Base-by-base conservation (phyloP, 163 green algal species). In the Scenedesmus sp. region DNA sequence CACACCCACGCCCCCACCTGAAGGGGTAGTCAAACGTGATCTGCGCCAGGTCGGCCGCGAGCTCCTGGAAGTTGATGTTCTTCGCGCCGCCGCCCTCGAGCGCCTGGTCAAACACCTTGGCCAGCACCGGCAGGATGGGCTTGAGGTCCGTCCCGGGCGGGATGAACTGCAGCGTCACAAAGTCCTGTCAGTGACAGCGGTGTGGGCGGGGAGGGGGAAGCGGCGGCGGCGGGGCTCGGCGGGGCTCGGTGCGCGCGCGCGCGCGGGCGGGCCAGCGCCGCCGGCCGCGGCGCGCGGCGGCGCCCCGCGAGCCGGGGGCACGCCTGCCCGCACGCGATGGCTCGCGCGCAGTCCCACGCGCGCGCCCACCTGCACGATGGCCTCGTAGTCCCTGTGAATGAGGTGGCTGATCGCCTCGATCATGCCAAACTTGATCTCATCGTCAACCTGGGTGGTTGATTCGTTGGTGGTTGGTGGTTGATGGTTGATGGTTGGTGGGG, bases 51-150 rank as follows among this genome's bases (percentile, higher is more conserved):
- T 99, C 96, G 15, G 96, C 96, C 1, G 96, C 95, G 31, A 99
- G 88, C 82, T 98, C 95, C 81, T 99, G 92, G 85, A 99, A 99
- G 87, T 98, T 99, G 85, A 99, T 98, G 87, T 90, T 95, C 86
- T 99, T 99, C 15, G 96, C 96, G 36, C 96, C 96, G 51, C 96
- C 96, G 26, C 96, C 96, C 69, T 94, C 94, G 58, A 99, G 89
- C 0, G 96, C 96, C 78, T 82, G 75, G 75, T 90, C 86, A 81
- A 93, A 93, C 15, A 93, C 89, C 77, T 97, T 97, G 33, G 94
- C 93, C 48, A 99, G 91, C 39, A 96, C 93, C 20, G 95, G 94
- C 69, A 97, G 87, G 77, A 98, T 97, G 72, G 93, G 95, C 51
- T 58, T 56, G 33, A 98, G 87, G 90, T 98, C 92, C 13, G 93